Conservation (phyloP, 306 rosid species). For the Casuarina cunninghamiana region DNA sequence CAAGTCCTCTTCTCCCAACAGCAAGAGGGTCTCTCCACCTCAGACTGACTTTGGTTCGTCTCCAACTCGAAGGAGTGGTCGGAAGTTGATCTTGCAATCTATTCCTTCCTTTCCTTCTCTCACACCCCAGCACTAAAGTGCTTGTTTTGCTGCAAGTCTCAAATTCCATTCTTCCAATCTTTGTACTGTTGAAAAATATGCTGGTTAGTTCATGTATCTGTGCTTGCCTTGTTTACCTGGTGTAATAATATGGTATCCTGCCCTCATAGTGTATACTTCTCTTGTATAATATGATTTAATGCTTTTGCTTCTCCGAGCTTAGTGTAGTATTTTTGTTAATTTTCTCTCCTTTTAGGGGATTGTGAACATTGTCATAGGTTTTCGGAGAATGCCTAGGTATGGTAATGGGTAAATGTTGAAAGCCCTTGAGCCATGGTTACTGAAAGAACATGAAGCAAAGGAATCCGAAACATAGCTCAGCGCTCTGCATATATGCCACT, state of each 20-base stretch:
- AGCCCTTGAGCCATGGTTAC: too few relatives aligned
- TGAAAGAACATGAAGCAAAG: too few relatives aligned
- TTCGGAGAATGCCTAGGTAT: too few relatives aligned
- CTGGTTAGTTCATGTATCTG: conserved; percentile 33
- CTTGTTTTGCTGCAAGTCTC: conserved; percentile 6
- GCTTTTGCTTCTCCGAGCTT: conserved; percentile 14
- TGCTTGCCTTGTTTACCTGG: conserved; percentile 32
- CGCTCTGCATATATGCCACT: too few relatives aligned
- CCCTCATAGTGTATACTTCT: conserved; percentile 39
- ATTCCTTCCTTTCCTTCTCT: conserved; percentile 93
- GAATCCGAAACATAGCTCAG: too few relatives aligned
- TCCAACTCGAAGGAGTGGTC: conserved; percentile 65
- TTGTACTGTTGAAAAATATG: conserved; percentile 20
- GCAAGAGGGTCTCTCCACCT: conserved; percentile 85
- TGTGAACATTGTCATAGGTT: background rate
- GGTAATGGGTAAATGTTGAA: too few relatives aligned
- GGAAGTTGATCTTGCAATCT: conserved; percentile 78
- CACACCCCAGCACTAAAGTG: conserved; percentile 56
- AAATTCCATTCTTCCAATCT: conserved; percentile 16
- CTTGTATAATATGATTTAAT: conserved; percentile 43
- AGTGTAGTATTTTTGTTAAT: background rate
- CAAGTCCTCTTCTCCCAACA: conserved; percentile 77
- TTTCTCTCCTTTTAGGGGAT: conserved; percentile 2
- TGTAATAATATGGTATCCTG: conserved; percentile 44
- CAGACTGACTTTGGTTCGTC: conserved; percentile 53